phyloP scores from a whole-genome alignment of 352 stramenopile genomes.

The Phytophthora cactorum region DNA sequence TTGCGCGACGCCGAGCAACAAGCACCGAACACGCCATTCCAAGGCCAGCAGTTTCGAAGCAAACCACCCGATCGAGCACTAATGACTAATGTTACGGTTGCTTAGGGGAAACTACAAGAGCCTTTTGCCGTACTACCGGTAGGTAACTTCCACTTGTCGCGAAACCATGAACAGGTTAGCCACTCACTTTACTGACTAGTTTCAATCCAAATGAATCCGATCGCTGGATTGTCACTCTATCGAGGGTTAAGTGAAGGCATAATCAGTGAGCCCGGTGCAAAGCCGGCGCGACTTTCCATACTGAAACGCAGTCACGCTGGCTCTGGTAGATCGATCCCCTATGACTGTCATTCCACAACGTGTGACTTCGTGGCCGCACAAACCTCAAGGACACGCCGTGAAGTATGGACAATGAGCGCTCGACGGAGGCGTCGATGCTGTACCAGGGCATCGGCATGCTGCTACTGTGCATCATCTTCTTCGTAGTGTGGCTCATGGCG shows the following conservation, averaged over 20 bases:
- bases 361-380: conserved; percentile 11
- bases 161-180: not conserved
- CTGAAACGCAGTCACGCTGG: conserved; percentile 17
- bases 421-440: conserved; percentile 49
- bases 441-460: conserved; percentile 68
- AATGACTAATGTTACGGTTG: conserved; percentile 1
- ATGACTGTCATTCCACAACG: conserved; percentile 17
- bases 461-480: conserved; percentile 58
- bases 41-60: no score
- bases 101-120: not conserved
- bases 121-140: no score
- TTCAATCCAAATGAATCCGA: not conserved
- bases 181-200: conserved; percentile 11
- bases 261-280: conserved; percentile 17
- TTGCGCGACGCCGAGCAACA: not conserved
- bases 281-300: conserved; percentile 4
- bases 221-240: conserved; percentile 13
- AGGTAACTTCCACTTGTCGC: not conserved
- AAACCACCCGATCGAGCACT: not conserved
- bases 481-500: conserved; percentile 58
- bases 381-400: conserved; percentile 1
- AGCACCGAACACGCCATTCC: no score
- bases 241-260: conserved; percentile 16
- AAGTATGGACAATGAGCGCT: conserved; percentile 28
- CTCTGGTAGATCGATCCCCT: not conserved